phyloP scores from a whole-genome alignment of 2,329 filamentous ascomycete species.

The Nannizziopsis barbatae region DNA sequence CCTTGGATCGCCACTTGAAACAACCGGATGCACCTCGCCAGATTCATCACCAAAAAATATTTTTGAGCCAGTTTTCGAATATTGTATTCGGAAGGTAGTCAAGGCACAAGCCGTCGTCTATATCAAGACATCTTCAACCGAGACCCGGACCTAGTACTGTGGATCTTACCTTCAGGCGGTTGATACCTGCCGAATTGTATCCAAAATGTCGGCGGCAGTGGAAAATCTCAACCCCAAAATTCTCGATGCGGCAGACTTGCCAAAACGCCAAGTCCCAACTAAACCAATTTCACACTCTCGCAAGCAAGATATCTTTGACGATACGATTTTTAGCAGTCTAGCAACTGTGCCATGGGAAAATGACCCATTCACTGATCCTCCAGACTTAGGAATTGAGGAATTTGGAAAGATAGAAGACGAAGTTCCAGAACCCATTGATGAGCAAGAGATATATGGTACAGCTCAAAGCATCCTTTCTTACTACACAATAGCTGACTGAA shows the following conservation, averaged over 20 bases:
- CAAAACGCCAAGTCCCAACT: slow-evolving; percentile 53
- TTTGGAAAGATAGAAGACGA: slow-evolving; percentile 44
- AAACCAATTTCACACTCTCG: slow-evolving; percentile 27
- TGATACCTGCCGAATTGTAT: neutral
- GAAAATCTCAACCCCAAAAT: slow-evolving; percentile 86
- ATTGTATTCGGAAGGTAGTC: no score
- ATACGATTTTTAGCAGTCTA: slow-evolving; percentile 35
- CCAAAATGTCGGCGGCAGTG: slow-evolving; percentile 22
- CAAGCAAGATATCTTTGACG: slow-evolving; percentile 22
- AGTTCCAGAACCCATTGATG: slow-evolving; percentile 73
- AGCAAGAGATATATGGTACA: slow-evolving; percentile 92
- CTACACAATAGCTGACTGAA: neutral
- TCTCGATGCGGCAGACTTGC: slow-evolving; percentile 75
- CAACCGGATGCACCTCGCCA: neutral
- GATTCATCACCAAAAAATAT: neutral
- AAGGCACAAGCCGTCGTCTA: no score
- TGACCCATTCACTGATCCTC: slow-evolving; percentile 39
- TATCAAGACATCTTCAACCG: no score
- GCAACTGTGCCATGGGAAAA: slow-evolving; percentile 23
- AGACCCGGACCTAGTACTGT: no score
- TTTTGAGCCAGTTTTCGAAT: neutral
- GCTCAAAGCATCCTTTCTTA: neutral
- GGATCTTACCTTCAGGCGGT: no score
- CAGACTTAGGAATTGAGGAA: neutral
- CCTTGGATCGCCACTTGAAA: neutral